A percentile compares a stretch with the other conserved stretches of the same genome.
These are phyloP conservation scores for Umbelopsis isabellina DNA, from an alignment of 192 early-diverging fungal species.

Conservation along the genomic window DNA sequence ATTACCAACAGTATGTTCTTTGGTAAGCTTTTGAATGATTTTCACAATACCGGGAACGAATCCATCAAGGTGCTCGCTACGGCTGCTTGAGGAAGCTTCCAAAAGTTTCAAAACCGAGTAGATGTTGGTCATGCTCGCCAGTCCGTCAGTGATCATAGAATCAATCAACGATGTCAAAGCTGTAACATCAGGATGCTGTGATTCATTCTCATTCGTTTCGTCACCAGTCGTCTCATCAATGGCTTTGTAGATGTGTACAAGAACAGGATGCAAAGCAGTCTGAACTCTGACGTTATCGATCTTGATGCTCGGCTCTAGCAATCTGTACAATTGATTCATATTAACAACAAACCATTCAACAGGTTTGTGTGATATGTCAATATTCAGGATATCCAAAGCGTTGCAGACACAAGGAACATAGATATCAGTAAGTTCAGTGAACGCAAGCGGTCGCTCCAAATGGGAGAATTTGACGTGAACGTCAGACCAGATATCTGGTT, in stretches of 20 bases:
- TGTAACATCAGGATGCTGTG: constrained; percentile 45
- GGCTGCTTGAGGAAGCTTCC: constrained; percentile 64
- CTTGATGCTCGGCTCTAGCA: constrained; percentile 71
- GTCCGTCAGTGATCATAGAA: constrained; percentile 65
- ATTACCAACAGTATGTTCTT: constrained; percentile 70
- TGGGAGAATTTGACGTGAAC: constrained; percentile 64
- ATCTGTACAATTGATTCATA: constrained; percentile 61
- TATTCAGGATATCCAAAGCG: constrained; percentile 69
- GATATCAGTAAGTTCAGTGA: constrained; percentile 60
- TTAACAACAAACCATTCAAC: constrained; percentile 69
- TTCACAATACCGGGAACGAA: constrained; percentile 82
- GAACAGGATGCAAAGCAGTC: constrained; percentile 69
- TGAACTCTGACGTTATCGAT: constrained; percentile 77
- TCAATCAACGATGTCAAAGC: constrained; percentile 66
- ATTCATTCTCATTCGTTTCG: constrained; percentile 47
- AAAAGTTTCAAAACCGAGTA: constrained; percentile 71
- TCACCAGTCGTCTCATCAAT: constrained; percentile 45
- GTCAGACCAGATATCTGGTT: constrained; percentile 72
- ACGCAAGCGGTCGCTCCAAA: constrained; percentile 67
- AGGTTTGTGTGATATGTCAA: constrained; percentile 64
- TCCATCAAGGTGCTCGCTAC: constrained; percentile 68
- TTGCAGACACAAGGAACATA: constrained; percentile 61
- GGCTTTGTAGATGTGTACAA: constrained; percentile 71
- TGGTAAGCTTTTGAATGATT: constrained; percentile 81
- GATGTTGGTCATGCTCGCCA: constrained; percentile 65